Evolutionary conservation across 768 basidiomycete species (phyloP), one percentile per base, ranked within the genome.

Genomic region (Epithele typhae): DNA sequence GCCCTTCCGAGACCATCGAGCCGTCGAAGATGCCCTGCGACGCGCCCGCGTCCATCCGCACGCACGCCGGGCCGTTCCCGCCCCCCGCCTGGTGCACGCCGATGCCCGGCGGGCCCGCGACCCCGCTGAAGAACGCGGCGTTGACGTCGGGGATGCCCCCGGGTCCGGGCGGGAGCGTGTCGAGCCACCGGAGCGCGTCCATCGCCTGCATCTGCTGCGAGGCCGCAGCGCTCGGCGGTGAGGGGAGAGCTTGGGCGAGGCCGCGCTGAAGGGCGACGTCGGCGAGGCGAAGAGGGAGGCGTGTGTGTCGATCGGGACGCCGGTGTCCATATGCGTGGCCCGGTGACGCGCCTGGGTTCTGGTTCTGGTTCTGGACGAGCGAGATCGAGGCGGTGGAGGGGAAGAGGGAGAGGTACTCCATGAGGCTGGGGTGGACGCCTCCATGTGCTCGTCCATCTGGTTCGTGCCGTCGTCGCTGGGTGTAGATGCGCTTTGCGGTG

Each of bases 391-490:
- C 56, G 12, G 66, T 62, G 3, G 72, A 62, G 2, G 74, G 69
- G 38, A 71, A 58, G 49, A 70, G 69, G 35, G 68, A 64, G 43
- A 77, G 59, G 49, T 74, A 84, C 68, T 84, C 80, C 50, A 84
- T 78, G 30, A 85, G 67, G 9, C 78, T 78, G 19, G 83, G 84
- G 56, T 86, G 83, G 5, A 84, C 77, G 45, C 79, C 74, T 45
- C 48, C 49, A 63, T 57, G 61, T 68, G 56, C 34, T 61, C 59
- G 24, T 55, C 43, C 9, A 55, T 52, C 46, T 49, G 48, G 49
- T 58, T 54, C 30, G 59, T 33, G 23, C 53, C 57, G 27, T 54
- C 54, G 41, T 59, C 59, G 45, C 57, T 58, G 7, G 61, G 59
- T 10, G 57, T 54, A 7, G 55, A 49, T 17, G 52, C 56, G 1